Conservation (phyloP, 352 stramenopile species). For the Aphanomyces euteiches region DNA sequence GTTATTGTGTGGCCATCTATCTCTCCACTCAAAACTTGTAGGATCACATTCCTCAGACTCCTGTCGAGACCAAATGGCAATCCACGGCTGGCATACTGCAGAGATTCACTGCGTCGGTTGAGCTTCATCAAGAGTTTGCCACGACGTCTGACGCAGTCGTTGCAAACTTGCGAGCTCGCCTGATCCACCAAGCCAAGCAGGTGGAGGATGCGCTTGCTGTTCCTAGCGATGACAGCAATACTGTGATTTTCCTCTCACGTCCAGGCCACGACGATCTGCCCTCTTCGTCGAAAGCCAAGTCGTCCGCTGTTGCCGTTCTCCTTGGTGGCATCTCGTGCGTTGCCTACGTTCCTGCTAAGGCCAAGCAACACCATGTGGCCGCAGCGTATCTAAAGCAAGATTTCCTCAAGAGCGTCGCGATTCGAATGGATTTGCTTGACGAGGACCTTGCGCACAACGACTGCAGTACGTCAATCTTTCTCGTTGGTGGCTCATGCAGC, state of each 20-base stretch:
- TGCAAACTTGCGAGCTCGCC: no score
- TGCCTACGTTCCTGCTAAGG: slow-evolving; percentile 1
- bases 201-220: background rate
- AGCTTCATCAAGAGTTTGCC: background rate
- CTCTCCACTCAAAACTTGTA: no score
- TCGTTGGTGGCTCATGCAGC: background rate
- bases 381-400: background rate
- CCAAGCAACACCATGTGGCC: background rate
- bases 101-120: background rate
- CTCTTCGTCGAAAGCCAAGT: background rate
- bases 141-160: background rate
- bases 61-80: slow-evolving; percentile 1
- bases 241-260: background rate
- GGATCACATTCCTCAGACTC: background rate
- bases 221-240: background rate
- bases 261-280: background rate
- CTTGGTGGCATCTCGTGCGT: slow-evolving; percentile 6
- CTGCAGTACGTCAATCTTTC: background rate
- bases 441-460: background rate
- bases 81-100: background rate
- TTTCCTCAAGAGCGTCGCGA: background rate
- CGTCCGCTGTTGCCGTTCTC: background rate
- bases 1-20: no score
- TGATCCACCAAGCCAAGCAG: background rate
- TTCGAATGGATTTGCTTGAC: background rate